Evolutionary conservation across 2,329 filamentous ascomycete species (phyloP).

Genomic region (Hymenoscyphus fraxineus): DNA sequence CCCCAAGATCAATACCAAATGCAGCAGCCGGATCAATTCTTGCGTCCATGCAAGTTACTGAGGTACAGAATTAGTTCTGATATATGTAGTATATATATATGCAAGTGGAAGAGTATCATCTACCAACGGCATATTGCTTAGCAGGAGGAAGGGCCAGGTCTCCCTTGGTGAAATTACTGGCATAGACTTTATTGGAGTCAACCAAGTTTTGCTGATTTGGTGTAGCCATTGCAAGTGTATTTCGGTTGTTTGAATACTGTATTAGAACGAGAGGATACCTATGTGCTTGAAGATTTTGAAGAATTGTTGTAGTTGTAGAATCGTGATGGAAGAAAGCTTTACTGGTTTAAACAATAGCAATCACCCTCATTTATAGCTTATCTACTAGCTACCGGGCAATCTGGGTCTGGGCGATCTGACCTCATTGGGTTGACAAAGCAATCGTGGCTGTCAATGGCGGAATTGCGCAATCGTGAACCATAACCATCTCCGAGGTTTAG

Average conservation of each 20-base stretch:
- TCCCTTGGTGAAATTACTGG: conserved; percentile 59
- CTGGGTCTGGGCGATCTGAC: background rate
- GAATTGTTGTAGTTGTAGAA: background rate
- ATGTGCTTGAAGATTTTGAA: background rate
- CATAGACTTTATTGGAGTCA: conserved; percentile 55
- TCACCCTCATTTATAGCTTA: background rate
- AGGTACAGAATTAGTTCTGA: background rate
- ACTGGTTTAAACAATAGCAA: background rate
- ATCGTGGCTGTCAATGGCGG: conserved; percentile 3
- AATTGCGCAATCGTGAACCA: conserved; percentile 4
- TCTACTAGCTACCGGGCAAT: background rate
- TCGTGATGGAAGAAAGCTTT: background rate
- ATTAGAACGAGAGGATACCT: background rate
- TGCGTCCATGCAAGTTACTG: conserved; percentile 80
- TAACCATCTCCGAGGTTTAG: background rate
- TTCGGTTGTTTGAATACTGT: background rate
- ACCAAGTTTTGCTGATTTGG: conserved; percentile 52
- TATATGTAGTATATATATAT: no score
- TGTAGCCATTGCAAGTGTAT: conserved; percentile 12
- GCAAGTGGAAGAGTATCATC: conserved; percentile 21
- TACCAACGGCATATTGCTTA: conserved; percentile 64
- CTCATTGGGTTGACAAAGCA: conserved; percentile 2
- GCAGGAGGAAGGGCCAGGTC: conserved; percentile 64
- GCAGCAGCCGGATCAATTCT: conserved; percentile 64
- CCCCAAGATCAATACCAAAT: conserved; percentile 68